These are phyloP conservation scores for Plenodomus lindquistii DNA, from an alignment of 2,329 filamentous ascomycete species.

Conservation along the genomic window DNA sequence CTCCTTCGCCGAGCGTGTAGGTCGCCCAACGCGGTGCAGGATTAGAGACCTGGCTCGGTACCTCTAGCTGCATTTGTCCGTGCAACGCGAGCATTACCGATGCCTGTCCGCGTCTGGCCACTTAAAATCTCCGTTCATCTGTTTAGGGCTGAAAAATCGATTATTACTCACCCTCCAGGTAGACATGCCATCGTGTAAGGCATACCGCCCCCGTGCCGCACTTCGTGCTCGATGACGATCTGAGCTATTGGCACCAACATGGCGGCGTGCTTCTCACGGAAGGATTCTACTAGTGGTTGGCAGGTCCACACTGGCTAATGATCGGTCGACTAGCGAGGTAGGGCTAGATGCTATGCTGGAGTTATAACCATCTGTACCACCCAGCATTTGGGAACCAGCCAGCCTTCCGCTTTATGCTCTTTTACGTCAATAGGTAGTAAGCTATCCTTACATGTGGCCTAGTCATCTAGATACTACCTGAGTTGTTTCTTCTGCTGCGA, in stretches of 20 bases:
- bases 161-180: conserved; percentile 5
- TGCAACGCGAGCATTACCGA: conserved; percentile 12
- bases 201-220: conserved; percentile 8
- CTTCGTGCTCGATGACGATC: conserved; percentile 18
- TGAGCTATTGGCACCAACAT: conserved; percentile 12
- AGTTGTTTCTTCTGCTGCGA: not conserved
- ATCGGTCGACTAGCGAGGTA: conserved; percentile 15
- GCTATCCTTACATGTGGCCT: conserved; percentile 4
- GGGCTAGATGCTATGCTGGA: conserved; percentile 12
- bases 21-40: conserved; percentile 10
- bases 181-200: conserved; percentile 9
- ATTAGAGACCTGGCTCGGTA: conserved; percentile 11
- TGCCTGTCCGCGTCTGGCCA: conserved; percentile 4
- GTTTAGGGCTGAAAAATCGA: conserved; percentile 16
- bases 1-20: conserved; percentile 12
- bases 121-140: conserved; percentile 11
- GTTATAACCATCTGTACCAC: conserved; percentile 24
- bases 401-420: conserved; percentile 12
- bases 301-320: conserved; percentile 19
- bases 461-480: not conserved
- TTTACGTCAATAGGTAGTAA: conserved; percentile 4
- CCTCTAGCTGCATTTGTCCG: conserved; percentile 18
- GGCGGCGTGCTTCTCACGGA: conserved; percentile 12
- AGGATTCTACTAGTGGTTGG: conserved; percentile 22
- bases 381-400: conserved; percentile 9